Base-by-base conservation (phyloP, 257 asterid species). In the Hygrophila difformis region DNA sequence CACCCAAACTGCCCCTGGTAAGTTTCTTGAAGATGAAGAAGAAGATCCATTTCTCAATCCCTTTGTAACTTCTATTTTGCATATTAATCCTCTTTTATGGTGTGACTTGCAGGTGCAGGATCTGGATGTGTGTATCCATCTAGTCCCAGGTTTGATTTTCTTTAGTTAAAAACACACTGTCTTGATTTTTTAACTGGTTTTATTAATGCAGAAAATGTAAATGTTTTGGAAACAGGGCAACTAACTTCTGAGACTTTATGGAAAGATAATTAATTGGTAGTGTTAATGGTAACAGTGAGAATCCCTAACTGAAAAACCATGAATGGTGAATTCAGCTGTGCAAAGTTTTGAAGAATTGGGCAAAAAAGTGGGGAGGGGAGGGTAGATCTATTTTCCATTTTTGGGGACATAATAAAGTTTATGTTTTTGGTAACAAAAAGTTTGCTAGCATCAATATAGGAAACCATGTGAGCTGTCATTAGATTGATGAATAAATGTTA, bases 51-150 rank as follows among this genome's bases (percentile, higher is more conserved):
- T 31, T 16, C 18, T 16, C 14, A 14, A 47, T 8, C 29, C 10
- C 11, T n/a, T 8, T 20, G 2, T 23, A 20, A 5, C 16, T 38
- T 18, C 2, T 1, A 14, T 14, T 0, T 3, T 12, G 39, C 1
- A 19, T 45, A 8, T 45, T 7, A 10, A 21, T 14, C 16, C 39
- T 34, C 0, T 49, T 26, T 18, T 43, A 31, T 13, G 8, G 59
- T 36, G 19, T 56, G 35, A 18, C 58, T 39, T 58, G 22, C 79
- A 87, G 94, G 12, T 51, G 21, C 53, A 15, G 2, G 61, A 60
- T 51, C 79, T 66, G 74, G 73, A 57, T 82, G 96, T 59, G 73
- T 55, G 8, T 82, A 64, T 26, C 88, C 69, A 41, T 53, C 87
- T 43, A 71, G 65, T 45, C 67, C 94, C 70, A 69, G 94, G 96